Base-by-base conservation (phyloP, 257 asterid species). In the Solanum habrochaites region DNA sequence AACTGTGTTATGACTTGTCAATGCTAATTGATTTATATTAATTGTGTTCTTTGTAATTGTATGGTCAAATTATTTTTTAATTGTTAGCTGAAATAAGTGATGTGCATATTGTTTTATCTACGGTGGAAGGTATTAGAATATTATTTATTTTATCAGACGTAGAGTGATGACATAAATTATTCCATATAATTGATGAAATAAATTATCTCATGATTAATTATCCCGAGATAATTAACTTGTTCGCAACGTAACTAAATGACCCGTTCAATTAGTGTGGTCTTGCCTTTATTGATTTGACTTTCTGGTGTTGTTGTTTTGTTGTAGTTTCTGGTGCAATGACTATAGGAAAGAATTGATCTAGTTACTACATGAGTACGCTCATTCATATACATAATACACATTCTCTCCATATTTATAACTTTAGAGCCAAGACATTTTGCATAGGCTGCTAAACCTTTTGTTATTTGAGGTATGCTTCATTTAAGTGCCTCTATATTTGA, bases 351-450 rank as follows among this genome's bases (percentile, higher is more conserved):
- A 20, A 20, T 58, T 58, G 66, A 18, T 58, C 66, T 58, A 20
- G 25, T 20, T 58, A 58, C 25, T 58, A 58, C 10, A 20, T 58
- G 66, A 20, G 11, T 20, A 18, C 92, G 98, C 6, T 92, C 97
- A 0, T 91, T 86, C 98, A 96, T 86, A 77, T 98, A 96, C 98
- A 96, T 91, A 20, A 96, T 93, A 7, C 99, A 96, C 75, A 11
- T 13, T 90, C 96, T 90, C 52, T 96, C 98, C 1, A 90, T 94
- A 25, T 87, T 90, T 5, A 90, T 88, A 40, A 80, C 85, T 52
- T 78, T 90, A 9, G 77, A 88, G 52, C 89, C 91, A 83, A 85
- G 88, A 85, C 82, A 90, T 86, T 90, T 94, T 87, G 90, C 89
- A 87, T 88, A 90, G 42, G 87, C 93, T 4, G 94, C 90, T 88